Conservation (phyloP, 2,329 filamentous ascomycete species). For the Microcyclospora pomicola region DNA sequence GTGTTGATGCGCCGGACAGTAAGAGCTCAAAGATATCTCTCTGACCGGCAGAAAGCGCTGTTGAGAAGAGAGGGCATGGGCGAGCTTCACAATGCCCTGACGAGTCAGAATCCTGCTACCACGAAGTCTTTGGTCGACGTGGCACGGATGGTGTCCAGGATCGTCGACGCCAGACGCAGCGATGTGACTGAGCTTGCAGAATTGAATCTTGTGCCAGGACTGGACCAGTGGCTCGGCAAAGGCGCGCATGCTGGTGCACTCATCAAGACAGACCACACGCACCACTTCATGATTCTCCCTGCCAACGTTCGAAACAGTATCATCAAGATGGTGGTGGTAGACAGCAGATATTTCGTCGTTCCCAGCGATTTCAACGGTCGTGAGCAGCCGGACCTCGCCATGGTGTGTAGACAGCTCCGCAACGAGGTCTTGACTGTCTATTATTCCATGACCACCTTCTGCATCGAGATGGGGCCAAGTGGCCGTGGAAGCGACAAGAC, state of each 20-base stretch:
- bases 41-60: too few relatives aligned
- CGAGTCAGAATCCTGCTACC: too few relatives aligned
- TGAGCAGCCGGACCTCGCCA: slow-evolving; percentile 16
- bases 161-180: too few relatives aligned
- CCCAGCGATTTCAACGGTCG: slow-evolving; percentile 5
- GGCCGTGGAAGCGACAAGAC: not conserved
- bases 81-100: too few relatives aligned
- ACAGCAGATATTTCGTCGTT: slow-evolving; percentile 9
- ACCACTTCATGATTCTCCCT: slow-evolving; percentile 8
- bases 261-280: not conserved
- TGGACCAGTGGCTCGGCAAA: too few relatives aligned
- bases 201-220: too few relatives aligned
- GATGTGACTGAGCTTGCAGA: too few relatives aligned
- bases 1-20: too few relatives aligned
- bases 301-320: slow-evolving; percentile 8
- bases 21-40: too few relatives aligned
- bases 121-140: too few relatives aligned
- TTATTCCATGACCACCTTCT: slow-evolving; percentile 15
- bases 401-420: slow-evolving; percentile 11
- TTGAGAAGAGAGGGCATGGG: too few relatives aligned
- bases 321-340: slow-evolving; percentile 9
- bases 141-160: too few relatives aligned
- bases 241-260: not conserved
- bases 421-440: slow-evolving; percentile 13
- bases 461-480: slow-evolving; percentile 5